A percentile compares a stretch with the other conserved stretches of the same genome.
Conservation (phyloP, 2,329 filamentous ascomycete genomes). For the Aspergillus hortae region DNA sequence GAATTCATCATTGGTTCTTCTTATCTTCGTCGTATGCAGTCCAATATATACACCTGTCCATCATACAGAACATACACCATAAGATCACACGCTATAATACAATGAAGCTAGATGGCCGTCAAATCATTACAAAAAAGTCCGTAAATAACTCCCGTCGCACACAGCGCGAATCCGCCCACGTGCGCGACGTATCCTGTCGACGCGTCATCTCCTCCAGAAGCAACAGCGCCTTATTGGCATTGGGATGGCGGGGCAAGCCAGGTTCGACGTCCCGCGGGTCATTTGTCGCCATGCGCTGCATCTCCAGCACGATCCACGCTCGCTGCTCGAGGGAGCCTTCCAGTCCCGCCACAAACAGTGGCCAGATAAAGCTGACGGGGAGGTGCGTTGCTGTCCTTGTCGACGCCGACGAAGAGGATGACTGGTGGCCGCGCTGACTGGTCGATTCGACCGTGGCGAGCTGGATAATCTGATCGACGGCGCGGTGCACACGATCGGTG, state of each 20-base stretch:
- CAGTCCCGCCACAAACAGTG: slow-evolving; percentile 32
- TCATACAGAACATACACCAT: neutral
- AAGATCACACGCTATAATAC: neutral
- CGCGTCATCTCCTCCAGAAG: slow-evolving; percentile 33
- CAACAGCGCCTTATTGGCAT: slow-evolving; percentile 27
- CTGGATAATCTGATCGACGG: slow-evolving; percentile 34
- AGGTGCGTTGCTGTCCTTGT: slow-evolving; percentile 5
- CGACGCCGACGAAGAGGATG: neutral
- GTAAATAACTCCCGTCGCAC: slow-evolving; percentile 33
- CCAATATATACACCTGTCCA: neutral
- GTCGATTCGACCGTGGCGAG: slow-evolving; percentile 27
- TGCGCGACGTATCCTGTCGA: slow-evolving; percentile 30
- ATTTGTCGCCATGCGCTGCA: slow-evolving; percentile 28
- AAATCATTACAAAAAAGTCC: slow-evolving; percentile 32
- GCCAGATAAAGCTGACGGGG: slow-evolving; percentile 33
- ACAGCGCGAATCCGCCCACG: slow-evolving; percentile 32
- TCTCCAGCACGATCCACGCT: slow-evolving; percentile 30
- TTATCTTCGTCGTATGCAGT: neutral
- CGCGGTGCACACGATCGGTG: slow-evolving; percentile 33
- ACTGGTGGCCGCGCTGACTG: slow-evolving; percentile 7
- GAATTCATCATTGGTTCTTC: neutral
- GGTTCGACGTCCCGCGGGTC: slow-evolving; percentile 5
- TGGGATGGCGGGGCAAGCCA: slow-evolving; percentile 24
- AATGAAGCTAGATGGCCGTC: neutral
- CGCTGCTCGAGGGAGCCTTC: slow-evolving; percentile 31